Base-by-base conservation (phyloP, 1,284 basidiomycete species). In the Ganoderma multipileum region DNA sequence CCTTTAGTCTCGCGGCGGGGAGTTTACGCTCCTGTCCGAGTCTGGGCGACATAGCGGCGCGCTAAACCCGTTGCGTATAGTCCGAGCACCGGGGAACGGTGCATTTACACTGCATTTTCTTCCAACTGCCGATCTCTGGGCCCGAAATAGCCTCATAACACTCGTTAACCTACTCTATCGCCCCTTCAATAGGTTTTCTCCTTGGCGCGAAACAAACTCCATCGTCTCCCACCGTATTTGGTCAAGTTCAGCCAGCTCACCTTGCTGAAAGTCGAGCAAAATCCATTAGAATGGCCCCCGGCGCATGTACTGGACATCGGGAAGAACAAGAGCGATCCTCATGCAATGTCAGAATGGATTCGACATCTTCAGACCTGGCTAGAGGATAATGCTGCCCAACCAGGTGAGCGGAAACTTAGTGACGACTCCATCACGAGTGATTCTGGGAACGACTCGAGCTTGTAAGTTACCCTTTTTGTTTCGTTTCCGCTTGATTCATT, bases 231-330 rank as follows among this genome's bases (percentile, higher is more conserved):
- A 1, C 77, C 83, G 5, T 99, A 97, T 80, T 79, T 99, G 54
- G 81, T 86, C 20, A 86, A 90, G 69, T 97, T 98, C 79, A 82
- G 81, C 41, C 85, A 88, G 65, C 84, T 99, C 42, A 89, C 91
- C 65, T 88, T 97, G 38, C 86, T 99, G 77, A 96, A 95, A 79
- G 84, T 95, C 11, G 96, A 98, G 74, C 90, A 92, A 72, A 99
- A 99, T 77, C 95, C 95, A 1, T 86, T 98, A 47, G 91, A 95
- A 79, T 99, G 96, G 96, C 97, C 97, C 1, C 90, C 91, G 28
- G 86, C 82, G 74, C 70, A 77, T 70, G 82, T 89, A 8, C 79
- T 91, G 76, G 85, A 87, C 64, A 76, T 80, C 5, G 77, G 79
- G 23, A 80, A 75, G 47, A 79, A 80, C 57, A 78, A 81, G 38